Base-by-base conservation (phyloP, 2,329 filamentous ascomycete genomes). In the Venturia oleaginea region DNA sequence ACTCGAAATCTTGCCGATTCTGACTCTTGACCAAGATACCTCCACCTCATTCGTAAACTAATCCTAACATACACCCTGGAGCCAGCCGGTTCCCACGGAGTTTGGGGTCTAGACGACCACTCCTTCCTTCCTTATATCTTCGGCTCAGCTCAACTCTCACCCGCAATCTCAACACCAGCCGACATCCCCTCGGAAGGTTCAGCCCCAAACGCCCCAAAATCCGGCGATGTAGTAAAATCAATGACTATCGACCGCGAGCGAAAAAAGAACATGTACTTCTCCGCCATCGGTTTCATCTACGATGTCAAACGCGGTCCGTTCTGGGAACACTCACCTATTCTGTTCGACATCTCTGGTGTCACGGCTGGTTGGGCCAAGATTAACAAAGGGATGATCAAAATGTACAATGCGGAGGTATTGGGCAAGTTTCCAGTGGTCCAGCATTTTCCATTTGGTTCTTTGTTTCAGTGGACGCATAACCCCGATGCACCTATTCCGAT, bases 381-480 rank as follows among this genome's bases (percentile, higher is more conserved):
- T 72, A 97, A 99, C 77, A 82, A 81, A 70, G 94, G 94, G 62
- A 97, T 99, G 94, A 86, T 99, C 71, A 99, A 97, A 77, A 99
- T 99, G 94, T 99, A 93, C 78, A 92, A 95, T 69, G 94, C 91
- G 22, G 94, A 99, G 78, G 94, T 99, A 3, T 81, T 99, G 17
- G 91, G 90, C 46, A 99, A 99, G 75, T 97, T 97, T 72, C 94
- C 94, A 2, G 94, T 99, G 2, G 91, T 99, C n/a, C 94, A 99
- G 76, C 94, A 99, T 76, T 97, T 82, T 65, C 78, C 76, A 3
- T 81, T 82, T 65, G 80, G 79, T 22, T 79, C 78, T n/a, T 70
- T 82, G 13, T 81, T 81, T 67, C 67, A 68, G 43, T 81, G 79
- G 78, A 75, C 79, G 67, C 67, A 70, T n/a, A 78, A 81, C 66